A percentile compares a stretch with the other conserved stretches of the same genome.
Conservation (phyloP, 1,284 basidiomycete genomes). For the Meira miltonrushii region DNA sequence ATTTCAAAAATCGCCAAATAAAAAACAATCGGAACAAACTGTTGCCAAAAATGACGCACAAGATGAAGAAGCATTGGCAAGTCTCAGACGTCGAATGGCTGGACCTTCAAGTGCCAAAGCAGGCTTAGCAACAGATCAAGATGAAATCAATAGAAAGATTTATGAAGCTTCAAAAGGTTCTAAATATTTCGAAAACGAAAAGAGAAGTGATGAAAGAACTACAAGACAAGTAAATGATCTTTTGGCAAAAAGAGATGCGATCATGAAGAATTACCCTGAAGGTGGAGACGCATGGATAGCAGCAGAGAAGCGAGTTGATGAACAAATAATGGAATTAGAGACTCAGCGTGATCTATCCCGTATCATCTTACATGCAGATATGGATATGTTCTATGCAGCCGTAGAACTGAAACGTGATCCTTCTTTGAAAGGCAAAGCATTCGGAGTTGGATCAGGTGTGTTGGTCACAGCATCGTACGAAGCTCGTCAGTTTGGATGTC, state of each 20-base stretch:
- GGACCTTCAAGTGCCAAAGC: conserved; percentile 49
- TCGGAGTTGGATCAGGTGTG: conserved; percentile 45
- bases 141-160: conserved; percentile 26
- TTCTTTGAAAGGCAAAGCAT: conserved; percentile 60
- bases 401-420: conserved; percentile 70
- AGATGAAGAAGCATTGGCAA: conserved; percentile 28
- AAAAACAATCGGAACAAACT: not conserved
- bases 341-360: conserved; percentile 71
- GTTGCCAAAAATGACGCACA: not conserved
- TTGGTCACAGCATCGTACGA: conserved; percentile 48
- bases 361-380: conserved; percentile 72
- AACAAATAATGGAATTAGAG: conserved; percentile 66
- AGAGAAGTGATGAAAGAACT: conserved; percentile 72
- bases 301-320: conserved; percentile 33
- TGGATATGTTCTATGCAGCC: conserved; percentile 40
- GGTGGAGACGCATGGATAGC: conserved; percentile 28
- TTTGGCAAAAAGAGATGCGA: conserved; percentile 30
- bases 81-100: conserved; percentile 37
- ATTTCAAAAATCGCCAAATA: not conserved
- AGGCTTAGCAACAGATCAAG: conserved; percentile 41
- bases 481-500: conserved; percentile 65
- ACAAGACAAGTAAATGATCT: conserved; percentile 63
- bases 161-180: conserved; percentile 46
- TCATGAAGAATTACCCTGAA: conserved; percentile 19
- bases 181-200: conserved; percentile 65